These are phyloP conservation scores for Ambrosiella cleistominuta DNA, from an alignment of 2,329 filamentous ascomycete genomes.

Conservation along the genomic window DNA sequence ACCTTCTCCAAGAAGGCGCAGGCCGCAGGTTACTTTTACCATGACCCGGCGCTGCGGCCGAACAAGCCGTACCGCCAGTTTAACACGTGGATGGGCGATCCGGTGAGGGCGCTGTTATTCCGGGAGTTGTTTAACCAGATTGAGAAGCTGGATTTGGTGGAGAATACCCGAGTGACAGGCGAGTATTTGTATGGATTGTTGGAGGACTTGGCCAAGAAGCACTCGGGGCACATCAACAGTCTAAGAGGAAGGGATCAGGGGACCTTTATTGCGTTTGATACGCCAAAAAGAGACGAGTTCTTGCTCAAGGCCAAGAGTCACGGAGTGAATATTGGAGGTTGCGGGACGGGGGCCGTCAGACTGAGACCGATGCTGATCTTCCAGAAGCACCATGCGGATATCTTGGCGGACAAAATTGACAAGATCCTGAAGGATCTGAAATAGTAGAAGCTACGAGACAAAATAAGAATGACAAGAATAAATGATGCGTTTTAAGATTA, in stretches of 20 bases:
- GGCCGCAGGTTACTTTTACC: conserved; percentile 69
- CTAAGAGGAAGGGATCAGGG: conserved; percentile 74
- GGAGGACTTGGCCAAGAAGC: conserved; percentile 47
- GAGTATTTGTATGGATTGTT: conserved; percentile 61
- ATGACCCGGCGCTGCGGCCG: conserved; percentile 53
- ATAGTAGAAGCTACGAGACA: not conserved
- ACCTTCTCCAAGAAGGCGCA: conserved; percentile 80
- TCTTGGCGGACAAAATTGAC: conserved; percentile 62
- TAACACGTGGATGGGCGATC: conserved; percentile 80
- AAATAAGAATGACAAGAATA: not conserved
- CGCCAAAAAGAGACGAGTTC: conserved; percentile 61
- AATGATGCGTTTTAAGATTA: not conserved
- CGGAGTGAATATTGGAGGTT: conserved; percentile 77
- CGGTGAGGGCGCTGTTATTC: conserved; percentile 59
- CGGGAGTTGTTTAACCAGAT: conserved; percentile 63
- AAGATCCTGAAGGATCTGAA: conserved; percentile 40
- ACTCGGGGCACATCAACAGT: conserved; percentile 64
- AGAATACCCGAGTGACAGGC: conserved; percentile 59
- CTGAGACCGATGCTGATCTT: conserved; percentile 84
- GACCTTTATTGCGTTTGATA: conserved; percentile 88
- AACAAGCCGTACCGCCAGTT: conserved; percentile 77
- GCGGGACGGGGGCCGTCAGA: conserved; percentile 56
- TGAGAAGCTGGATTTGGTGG: conserved; percentile 57
- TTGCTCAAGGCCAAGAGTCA: conserved; percentile 59
- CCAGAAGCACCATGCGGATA: conserved; percentile 78